Evolutionary conservation across 2,329 filamentous ascomycete genomes (phyloP).

Genomic region (Alternaria burnsii): DNA sequence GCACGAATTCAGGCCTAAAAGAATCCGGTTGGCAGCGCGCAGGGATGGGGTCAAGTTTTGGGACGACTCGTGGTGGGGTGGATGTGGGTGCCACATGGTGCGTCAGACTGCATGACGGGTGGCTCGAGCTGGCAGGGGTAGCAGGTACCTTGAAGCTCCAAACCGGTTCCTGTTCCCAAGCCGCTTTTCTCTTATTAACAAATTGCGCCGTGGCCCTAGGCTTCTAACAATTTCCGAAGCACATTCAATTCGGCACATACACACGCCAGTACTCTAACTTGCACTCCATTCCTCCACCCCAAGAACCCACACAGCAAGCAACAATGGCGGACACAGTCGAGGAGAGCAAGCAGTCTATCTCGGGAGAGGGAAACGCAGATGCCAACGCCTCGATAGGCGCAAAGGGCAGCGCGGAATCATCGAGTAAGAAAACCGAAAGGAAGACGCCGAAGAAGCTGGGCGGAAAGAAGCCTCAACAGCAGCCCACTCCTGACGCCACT

Average conservation of each 20-base stretch:
- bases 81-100: constrained; percentile 44
- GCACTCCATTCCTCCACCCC: constrained; percentile 9
- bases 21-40: constrained; percentile 14
- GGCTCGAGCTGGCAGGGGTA: constrained; percentile 47
- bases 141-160: constrained; percentile 41
- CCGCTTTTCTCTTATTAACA: constrained; percentile 45
- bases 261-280: constrained; percentile 13
- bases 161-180: constrained; percentile 48
- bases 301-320: constrained; percentile 27
- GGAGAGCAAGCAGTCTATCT: constrained; percentile 48
- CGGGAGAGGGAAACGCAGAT: constrained; percentile 50
- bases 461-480: constrained; percentile 55
- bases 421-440: constrained; percentile 57
- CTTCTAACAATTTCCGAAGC: constrained; percentile 25
- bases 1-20: neutral
- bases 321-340: constrained; percentile 52
- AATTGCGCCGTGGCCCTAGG: constrained; percentile 36
- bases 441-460: constrained; percentile 61
- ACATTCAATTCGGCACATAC: constrained; percentile 24
- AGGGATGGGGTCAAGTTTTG: constrained; percentile 47
- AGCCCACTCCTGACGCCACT: constrained; percentile 58
- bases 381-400: constrained; percentile 48
- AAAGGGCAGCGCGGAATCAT: constrained; percentile 50
- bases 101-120: constrained; percentile 50
- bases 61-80: constrained; percentile 34